Evolutionary conservation across 2,329 filamentous ascomycete species (phyloP).

Genomic region (Aulographum hederae): DNA sequence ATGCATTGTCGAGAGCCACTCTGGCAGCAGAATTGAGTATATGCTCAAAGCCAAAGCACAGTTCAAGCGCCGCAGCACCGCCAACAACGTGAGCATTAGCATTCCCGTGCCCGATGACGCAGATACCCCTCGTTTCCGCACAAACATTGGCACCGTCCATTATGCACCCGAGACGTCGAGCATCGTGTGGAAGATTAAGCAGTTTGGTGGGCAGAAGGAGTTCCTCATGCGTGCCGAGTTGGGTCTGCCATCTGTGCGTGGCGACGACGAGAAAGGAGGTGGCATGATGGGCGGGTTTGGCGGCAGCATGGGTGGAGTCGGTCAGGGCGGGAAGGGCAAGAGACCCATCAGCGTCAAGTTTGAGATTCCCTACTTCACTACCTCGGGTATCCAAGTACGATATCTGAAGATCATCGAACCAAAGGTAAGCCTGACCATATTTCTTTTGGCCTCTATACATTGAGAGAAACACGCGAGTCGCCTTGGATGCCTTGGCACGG

Average conservation of each 20-base stretch:
- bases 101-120: conserved; percentile 96
- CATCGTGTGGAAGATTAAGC: conserved; percentile 99
- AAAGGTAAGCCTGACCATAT: conserved; percentile 74
- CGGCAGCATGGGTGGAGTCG: conserved; percentile 85
- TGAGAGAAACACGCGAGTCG: too few species aligned
- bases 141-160: conserved; percentile 92
- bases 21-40: conserved; percentile 89
- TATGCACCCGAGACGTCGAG: conserved; percentile 95
- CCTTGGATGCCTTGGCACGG: neutral
- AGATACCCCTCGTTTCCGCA: conserved; percentile 87
- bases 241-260: conserved; percentile 80
- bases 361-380: conserved; percentile 99
- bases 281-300: conserved; percentile 97
- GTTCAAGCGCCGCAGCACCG: conserved; percentile 93
- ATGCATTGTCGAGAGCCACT: conserved; percentile 91
- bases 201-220: conserved; percentile 96
- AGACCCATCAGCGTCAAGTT: conserved; percentile 98
- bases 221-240: conserved; percentile 97
- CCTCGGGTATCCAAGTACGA: conserved; percentile 91
- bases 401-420: conserved; percentile 99
- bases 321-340: conserved; percentile 68
- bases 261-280: conserved; percentile 86
- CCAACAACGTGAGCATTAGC: conserved; percentile 96
- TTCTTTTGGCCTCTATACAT: too few species aligned
- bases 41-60: conserved; percentile 89